Conservation (phyloP, 306 rosid species). For the Oxytropis ochrocephala region DNA sequence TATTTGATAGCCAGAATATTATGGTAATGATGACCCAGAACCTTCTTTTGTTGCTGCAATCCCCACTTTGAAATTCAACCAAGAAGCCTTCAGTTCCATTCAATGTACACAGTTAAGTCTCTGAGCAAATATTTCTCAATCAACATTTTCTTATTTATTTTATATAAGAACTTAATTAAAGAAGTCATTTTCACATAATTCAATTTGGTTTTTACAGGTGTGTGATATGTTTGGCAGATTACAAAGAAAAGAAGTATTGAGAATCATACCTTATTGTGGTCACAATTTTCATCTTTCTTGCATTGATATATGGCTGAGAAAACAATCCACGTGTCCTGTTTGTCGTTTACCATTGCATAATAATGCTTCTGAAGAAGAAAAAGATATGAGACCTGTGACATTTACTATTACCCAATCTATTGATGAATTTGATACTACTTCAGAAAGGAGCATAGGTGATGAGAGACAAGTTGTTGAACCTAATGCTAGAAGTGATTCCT, state of each 20-base stretch:
- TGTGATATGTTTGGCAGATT: constrained; percentile 84
- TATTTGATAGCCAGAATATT: constrained; percentile 67
- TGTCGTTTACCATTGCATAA: constrained; percentile 77
- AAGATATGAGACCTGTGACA: constrained; percentile 47
- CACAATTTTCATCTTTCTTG: constrained; percentile 89
- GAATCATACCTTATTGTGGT: constrained; percentile 92
- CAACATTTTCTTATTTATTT: neutral
- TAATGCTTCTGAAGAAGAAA: constrained; percentile 41
- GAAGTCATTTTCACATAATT: neutral
- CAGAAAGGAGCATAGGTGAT: constrained; percentile 26
- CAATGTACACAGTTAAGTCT: constrained; percentile 69
- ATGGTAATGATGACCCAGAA: constrained; percentile 44
- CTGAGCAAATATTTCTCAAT: neutral
- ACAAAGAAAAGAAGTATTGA: constrained; percentile 74
- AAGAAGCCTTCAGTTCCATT: constrained; percentile 58
- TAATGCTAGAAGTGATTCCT: neutral
- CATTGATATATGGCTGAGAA: constrained; percentile 85
- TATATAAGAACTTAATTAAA: neutral
- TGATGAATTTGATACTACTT: constrained; percentile 45
- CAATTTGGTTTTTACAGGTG: constrained; percentile 50
- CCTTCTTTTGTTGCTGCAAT: constrained; percentile 78
- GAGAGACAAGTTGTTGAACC: constrained; percentile 28
- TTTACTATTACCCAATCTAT: constrained; percentile 40
- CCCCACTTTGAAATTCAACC: constrained; percentile 72
- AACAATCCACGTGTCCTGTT: constrained; percentile 85